Base-by-base conservation (phyloP, 2,329 filamentous ascomycete genomes). In the Penicillium capsulatum region DNA sequence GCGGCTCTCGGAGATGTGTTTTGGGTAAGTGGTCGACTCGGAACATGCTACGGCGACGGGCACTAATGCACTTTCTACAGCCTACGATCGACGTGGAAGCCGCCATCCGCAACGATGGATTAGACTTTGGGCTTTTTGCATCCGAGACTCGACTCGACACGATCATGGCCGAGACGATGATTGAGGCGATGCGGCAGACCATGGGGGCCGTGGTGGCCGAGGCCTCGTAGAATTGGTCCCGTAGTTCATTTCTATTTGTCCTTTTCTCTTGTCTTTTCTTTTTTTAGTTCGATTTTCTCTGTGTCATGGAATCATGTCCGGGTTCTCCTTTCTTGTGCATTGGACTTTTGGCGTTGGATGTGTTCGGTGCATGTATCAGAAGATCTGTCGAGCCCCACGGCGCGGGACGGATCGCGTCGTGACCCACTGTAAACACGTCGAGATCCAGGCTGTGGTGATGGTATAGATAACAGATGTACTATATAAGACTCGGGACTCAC, bases 1-100 rank as follows among this genome's bases (percentile, higher is more conserved):
- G 45, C 40, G 35, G 38, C 31, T 22, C 37, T 44, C 16, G 14
- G 32, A 20, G 28, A 42, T 17, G 28, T 54, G 8, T 54, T 47
- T 17, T 38, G 36, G 42, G 52, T 55, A 44, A 49, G 52, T 42
- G 39, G 47, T 31, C 34, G 10, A 11, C 13, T 14, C 26, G 13
- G 11, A 28, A 28, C 11, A 7, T 14, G 39, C 17, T 10, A 37
- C 19, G 28, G 13, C 29, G 20, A 42, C 14, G n/a, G 39, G 31
- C 20, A 41, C 37, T 51, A 45, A 49, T 42, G 38, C 40, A 40
- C 38, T 38, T 48, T 32, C 32, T 50, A 45, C 40, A 55, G 52
- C 47, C 52, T 42, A 55, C 51, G 28, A 46, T 55, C 14, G 52
- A 55, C 22, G 49, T 55, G 17, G 52, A 55, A 36, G 52, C 52